These are phyloP conservation scores for Porcisia deanei DNA, from an alignment of 208 protist species.

Conservation along the genomic window DNA sequence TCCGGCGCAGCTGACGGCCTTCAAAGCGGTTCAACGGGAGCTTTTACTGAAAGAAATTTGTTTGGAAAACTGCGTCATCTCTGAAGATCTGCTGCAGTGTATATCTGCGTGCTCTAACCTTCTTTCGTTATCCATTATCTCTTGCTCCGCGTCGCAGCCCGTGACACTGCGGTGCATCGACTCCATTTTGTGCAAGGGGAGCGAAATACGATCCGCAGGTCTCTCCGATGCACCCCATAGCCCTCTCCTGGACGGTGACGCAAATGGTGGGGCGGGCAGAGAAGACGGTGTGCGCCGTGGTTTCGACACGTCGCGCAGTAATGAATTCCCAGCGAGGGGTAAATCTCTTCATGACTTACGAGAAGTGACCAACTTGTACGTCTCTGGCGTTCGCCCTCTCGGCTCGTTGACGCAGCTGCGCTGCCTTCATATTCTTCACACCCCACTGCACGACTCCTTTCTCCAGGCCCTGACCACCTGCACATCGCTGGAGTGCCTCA, in stretches of 20 bases:
- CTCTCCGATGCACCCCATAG: constrained; percentile 2
- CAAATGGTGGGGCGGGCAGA: not conserved
- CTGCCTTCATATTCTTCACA: constrained; percentile 60
- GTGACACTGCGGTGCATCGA: constrained; percentile 59
- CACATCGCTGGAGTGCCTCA: constrained; percentile 52
- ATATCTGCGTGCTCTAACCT: constrained; percentile 61
- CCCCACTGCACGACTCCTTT: constrained; percentile 54
- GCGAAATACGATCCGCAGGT: constrained; percentile 7
- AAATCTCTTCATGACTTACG: not conserved
- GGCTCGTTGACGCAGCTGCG: constrained; percentile 59
- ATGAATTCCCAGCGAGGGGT: not conserved
- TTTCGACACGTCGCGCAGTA: not conserved
- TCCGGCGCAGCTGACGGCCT: constrained; percentile 42
- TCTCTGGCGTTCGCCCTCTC: constrained; percentile 57
- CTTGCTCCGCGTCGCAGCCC: constrained; percentile 54
- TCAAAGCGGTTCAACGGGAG: constrained; percentile 44
- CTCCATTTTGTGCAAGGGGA: constrained; percentile 63
- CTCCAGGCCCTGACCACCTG: constrained; percentile 51
- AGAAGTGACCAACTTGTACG: constrained; percentile 55
- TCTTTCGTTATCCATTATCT: constrained; percentile 46
- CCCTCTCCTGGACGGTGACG: not conserved
- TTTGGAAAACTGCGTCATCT: constrained; percentile 49
- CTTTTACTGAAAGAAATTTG: constrained; percentile 56
- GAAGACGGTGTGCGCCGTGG: not conserved
- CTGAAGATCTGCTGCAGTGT: constrained; percentile 64